Evolutionary conservation across 495 filamentous ascomycete species (phyloP).

Genomic region (Hyaloscypha finlandica): DNA sequence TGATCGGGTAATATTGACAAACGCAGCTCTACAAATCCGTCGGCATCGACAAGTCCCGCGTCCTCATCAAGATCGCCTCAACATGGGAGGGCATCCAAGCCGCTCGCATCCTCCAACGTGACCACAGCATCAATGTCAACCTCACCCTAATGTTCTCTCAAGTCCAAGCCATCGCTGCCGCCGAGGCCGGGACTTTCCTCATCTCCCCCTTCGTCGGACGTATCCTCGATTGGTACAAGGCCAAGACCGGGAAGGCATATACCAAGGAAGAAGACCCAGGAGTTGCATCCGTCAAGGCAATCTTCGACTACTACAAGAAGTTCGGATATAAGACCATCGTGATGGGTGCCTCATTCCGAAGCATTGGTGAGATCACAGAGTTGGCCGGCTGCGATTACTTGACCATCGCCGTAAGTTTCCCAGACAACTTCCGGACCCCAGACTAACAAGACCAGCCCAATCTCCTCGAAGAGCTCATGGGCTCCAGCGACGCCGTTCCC

Average conservation of each 20-base stretch:
- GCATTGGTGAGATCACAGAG: conserved; percentile 94
- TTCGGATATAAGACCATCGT: conserved; percentile 97
- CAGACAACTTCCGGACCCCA: background rate
- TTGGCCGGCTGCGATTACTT: conserved; percentile 98
- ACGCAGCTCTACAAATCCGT: conserved; percentile 84
- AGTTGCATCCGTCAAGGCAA: conserved; percentile 90
- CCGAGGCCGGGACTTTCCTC: conserved; percentile 95
- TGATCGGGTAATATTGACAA: background rate
- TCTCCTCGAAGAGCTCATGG: conserved; percentile 90
- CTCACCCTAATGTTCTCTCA: conserved; percentile 98
- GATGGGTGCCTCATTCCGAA: conserved; percentile 99
- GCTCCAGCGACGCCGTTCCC: conserved; percentile 74
- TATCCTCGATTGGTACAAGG: conserved; percentile 99
- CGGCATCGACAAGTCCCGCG: conserved; percentile 89
- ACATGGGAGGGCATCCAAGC: conserved; percentile 98
- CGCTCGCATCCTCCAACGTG: conserved; percentile 86
- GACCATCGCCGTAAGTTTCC: conserved; percentile 77
- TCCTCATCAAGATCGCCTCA: conserved; percentile 89
- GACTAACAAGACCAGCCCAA: conserved; percentile 60
- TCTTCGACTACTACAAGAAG: conserved; percentile 99
- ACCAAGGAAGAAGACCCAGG: conserved; percentile 87
- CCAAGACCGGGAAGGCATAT: conserved; percentile 90
- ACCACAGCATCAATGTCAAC: conserved; percentile 97
- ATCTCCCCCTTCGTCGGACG: conserved; percentile 99
- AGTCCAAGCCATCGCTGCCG: conserved; percentile 92